Conservation (phyloP, 257 asterid species). For the Solanum gandarillasii region DNA sequence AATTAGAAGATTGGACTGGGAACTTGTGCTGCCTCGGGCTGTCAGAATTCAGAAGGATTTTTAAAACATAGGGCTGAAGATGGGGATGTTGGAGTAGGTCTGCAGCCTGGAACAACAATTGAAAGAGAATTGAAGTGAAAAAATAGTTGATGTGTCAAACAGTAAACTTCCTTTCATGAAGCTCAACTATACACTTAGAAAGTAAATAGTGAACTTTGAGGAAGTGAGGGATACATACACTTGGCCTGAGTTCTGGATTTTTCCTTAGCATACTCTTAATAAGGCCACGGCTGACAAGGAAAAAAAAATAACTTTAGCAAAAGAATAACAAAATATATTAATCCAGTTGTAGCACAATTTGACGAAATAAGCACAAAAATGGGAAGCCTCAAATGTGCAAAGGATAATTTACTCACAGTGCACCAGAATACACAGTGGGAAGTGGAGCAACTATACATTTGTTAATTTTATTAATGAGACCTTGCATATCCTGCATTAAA, state of each 20-base stretch:
- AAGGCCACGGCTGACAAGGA: slow-evolving; percentile 61
- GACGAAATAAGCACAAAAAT: not conserved
- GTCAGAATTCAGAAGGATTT: slow-evolving; percentile 42
- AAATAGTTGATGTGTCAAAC: not conserved
- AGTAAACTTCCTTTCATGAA: not conserved
- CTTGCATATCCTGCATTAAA: slow-evolving; percentile 80
- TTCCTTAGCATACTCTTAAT: slow-evolving; percentile 91
- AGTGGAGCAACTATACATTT: slow-evolving; percentile 85
- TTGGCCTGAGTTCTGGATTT: slow-evolving; percentile 88
- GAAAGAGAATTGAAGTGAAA: not conserved
- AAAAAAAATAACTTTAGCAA: slow-evolving; percentile 1
- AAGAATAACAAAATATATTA: not conserved
- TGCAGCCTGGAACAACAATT: slow-evolving; percentile 54
- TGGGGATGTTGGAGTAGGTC: slow-evolving; percentile 74
- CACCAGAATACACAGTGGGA: slow-evolving; percentile 75
- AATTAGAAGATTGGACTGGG: slow-evolving; percentile 24
- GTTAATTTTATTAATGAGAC: slow-evolving; percentile 86
- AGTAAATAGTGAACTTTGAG: not conserved
- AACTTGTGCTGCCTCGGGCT: slow-evolving; percentile 54
- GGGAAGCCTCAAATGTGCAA: not conserved
- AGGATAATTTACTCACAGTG: slow-evolving; percentile 58
- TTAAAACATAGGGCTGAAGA: slow-evolving; percentile 63
- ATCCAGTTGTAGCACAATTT: not conserved
- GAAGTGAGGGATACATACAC: slow-evolving; percentile 35
- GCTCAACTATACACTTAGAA: not conserved